phyloP scores from a whole-genome alignment of 2,329 filamentous ascomycete genomes.

The Verticillium nonalfalfae region DNA sequence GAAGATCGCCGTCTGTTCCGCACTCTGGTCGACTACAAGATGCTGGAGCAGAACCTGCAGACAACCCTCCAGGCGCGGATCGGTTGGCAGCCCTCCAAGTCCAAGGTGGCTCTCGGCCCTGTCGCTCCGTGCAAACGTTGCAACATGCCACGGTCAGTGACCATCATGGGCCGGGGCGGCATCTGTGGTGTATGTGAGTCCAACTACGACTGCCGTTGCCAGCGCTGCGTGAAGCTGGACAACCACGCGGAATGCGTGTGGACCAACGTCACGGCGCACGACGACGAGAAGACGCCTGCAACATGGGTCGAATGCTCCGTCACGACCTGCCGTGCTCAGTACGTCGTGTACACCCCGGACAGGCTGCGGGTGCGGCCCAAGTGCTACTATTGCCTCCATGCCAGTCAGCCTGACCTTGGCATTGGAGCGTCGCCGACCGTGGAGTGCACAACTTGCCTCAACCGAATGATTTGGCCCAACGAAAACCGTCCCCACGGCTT shows the following conservation, averaged over 20 bases:
- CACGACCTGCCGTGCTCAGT: slow-evolving; percentile 37
- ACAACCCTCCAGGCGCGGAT: slow-evolving; percentile 34
- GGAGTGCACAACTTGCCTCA: slow-evolving; percentile 36
- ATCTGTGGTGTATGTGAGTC: slow-evolving; percentile 35
- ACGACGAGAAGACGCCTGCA: slow-evolving; percentile 22
- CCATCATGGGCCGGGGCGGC: slow-evolving; percentile 33
- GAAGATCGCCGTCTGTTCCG: slow-evolving; percentile 34
- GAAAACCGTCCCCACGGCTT: slow-evolving; percentile 32
- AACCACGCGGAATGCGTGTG: slow-evolving; percentile 15
- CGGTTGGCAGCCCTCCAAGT: slow-evolving; percentile 40
- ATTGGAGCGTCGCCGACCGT: slow-evolving; percentile 28
- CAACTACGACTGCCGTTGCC: slow-evolving; percentile 13
- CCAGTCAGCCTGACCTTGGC: neutral
- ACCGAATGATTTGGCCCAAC: slow-evolving; percentile 38
- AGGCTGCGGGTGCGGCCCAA: slow-evolving; percentile 36
- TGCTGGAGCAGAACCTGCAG: slow-evolving; percentile 36
- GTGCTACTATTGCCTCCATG: slow-evolving; percentile 39
- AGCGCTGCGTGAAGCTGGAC: slow-evolving; percentile 10
- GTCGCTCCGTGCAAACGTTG: slow-evolving; percentile 32
- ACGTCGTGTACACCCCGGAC: slow-evolving; percentile 39
- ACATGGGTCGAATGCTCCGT: slow-evolving; percentile 42
- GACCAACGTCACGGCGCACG: slow-evolving; percentile 21
- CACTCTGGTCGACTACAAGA: slow-evolving; percentile 37
- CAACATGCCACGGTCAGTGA: slow-evolving; percentile 39
- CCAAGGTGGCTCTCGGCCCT: slow-evolving; percentile 33